Evolutionary conservation across 768 basidiomycete species (phyloP), one percentile per base, ranked within the genome.

Genomic region (Mycena galericulata): DNA sequence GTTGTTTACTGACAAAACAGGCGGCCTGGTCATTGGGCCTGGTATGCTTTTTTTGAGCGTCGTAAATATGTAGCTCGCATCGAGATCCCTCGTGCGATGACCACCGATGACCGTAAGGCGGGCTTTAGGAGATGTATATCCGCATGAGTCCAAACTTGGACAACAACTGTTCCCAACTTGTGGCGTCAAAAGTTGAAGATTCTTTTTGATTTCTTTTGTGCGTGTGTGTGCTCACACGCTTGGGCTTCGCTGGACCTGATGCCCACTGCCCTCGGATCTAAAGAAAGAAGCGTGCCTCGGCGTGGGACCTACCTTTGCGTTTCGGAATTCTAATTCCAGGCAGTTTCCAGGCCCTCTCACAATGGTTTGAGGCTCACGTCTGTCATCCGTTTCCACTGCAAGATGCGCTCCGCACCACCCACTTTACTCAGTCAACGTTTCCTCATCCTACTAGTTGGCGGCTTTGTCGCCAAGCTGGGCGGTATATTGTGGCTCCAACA

Each of bases 381-480:
- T 53, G 45, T 17, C 12, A 11, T 36, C 11, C 36, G 36, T 36
- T 62, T 41, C 29, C 41, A 29, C 61, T 45, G 61, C 34, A 57
- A 18, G 46, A 65, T 65, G 61, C 46, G 36, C 65, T 54, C 46
- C 38, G 18, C 22, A 24, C 27, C 56, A 53, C 64, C 38, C 3
- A 27, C 45, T n/a, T n/a, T 14, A 36, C 29, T 56, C 26, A 61
- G 53, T 43, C 18, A 26, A 29, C 51, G 36, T n/a, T 49, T 27
- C n/a, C 65, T 66, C 32, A n/a, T 24, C 27, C 47, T 65, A 20
- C 17, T 68, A 20, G 0, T 50, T 24, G 41, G 54, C 38, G 34
- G 45, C 54, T 46, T 68, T n/a, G 24, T 58, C 29, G 45, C 27
- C 29, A 68, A 68, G 49, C 26, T 34, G 27, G 67, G 60, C 29